A percentile compares a stretch with the other conserved stretches of the same genome.
Evolutionary conservation across 495 filamentous ascomycete genomes (phyloP).

Genomic region (Penicillium bialowiezense): DNA sequence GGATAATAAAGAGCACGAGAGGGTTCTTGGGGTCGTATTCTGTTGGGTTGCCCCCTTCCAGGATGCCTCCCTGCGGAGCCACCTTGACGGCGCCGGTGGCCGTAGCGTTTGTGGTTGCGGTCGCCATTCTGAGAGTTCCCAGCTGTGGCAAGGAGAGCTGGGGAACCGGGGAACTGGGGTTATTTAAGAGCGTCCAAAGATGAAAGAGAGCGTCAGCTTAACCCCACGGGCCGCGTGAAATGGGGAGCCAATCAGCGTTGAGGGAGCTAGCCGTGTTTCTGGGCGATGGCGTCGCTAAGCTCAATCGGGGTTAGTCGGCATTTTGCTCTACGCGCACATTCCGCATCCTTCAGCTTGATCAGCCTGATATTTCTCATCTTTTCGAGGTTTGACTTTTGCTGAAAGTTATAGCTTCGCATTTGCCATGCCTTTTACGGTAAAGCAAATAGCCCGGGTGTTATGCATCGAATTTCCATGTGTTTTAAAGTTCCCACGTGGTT

Average conservation of each 20-base stretch:
- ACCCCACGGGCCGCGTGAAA: not conserved
- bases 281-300: not conserved
- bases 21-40: slow-evolving; percentile 74
- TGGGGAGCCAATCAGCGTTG: slow-evolving; percentile 1
- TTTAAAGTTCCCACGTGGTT: not conserved
- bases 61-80: slow-evolving; percentile 52
- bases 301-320: not conserved
- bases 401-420: not conserved
- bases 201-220: slow-evolving; percentile 2
- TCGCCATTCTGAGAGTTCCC: slow-evolving; percentile 9
- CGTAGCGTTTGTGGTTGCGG: slow-evolving; percentile 4
- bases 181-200: not conserved
- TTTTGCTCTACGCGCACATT: no score
- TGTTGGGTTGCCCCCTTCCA: slow-evolving; percentile 72
- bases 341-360: no score
- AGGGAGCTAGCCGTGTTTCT: not conserved
- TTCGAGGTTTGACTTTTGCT: no score
- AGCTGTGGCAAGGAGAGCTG: not conserved
- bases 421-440: no score
- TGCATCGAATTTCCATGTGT: no score
- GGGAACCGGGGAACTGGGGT: not conserved
- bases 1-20: slow-evolving; percentile 92
- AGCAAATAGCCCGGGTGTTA: no score
- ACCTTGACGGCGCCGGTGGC: slow-evolving; percentile 9
- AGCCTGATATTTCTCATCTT: no score